Evolutionary conservation across 306 rosid genomes (phyloP).

Genomic region (Cyclanthera cordifolia): DNA sequence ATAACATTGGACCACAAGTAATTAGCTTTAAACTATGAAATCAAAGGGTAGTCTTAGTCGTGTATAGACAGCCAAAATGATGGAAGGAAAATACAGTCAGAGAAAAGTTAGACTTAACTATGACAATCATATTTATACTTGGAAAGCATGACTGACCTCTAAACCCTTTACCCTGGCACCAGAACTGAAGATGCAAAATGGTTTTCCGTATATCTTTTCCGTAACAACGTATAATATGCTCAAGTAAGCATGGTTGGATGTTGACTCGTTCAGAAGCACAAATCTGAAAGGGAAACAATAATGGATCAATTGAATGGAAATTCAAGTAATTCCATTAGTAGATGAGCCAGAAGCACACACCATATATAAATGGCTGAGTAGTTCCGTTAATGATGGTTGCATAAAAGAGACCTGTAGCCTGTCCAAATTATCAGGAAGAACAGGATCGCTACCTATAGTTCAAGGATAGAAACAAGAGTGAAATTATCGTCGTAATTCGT

Average conservation of each 20-base stretch:
- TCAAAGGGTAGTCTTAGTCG: neutral
- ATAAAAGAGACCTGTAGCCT: slow-evolving; percentile 42
- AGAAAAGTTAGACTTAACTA: neutral
- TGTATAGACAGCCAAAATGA: neutral
- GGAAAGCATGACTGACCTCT: slow-evolving; percentile 30
- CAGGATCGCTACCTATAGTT: slow-evolving; percentile 46
- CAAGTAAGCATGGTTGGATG: slow-evolving; percentile 38
- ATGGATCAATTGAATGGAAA: neutral
- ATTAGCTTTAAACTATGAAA: neutral
- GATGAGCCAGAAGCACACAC: slow-evolving; percentile 31
- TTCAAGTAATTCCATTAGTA: slow-evolving; percentile 1
- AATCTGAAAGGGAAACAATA: slow-evolving; percentile 40
- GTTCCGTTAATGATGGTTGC: slow-evolving; percentile 47
- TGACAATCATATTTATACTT: neutral
- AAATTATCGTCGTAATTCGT: slow-evolving; percentile 12
- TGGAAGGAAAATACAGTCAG: neutral
- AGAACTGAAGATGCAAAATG: slow-evolving; percentile 77
- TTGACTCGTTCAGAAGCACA: slow-evolving; percentile 50
- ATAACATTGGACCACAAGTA: neutral
- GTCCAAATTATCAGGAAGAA: slow-evolving; percentile 43
- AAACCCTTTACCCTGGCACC: slow-evolving; percentile 59
- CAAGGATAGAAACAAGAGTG: slow-evolving; percentile 18
- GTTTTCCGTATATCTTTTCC: slow-evolving; percentile 68
- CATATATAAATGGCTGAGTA: slow-evolving; percentile 52
- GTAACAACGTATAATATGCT: slow-evolving; percentile 45